Base-by-base conservation (phyloP, 2,329 filamentous ascomycete genomes). In the Colletotrichum zoysiae region DNA sequence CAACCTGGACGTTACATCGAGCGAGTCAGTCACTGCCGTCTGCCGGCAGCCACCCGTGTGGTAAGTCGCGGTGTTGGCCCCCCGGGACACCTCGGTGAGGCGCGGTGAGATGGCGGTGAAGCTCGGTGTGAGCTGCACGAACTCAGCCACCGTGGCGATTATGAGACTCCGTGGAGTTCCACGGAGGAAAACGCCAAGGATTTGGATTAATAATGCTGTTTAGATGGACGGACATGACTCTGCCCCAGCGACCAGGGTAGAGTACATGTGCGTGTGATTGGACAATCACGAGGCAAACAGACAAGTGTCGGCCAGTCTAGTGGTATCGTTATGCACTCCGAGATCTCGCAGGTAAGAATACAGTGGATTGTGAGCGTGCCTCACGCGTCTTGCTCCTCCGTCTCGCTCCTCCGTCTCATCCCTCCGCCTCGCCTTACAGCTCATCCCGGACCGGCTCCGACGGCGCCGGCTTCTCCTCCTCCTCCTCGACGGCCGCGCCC, bases 391-490 rank as follows among this genome's bases (percentile, higher is more conserved):
- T 26, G 12, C 33, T n/a, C 7, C 46, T 30, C 2, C 8, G 20
- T 40, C 18, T 40, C 38, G 12, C n/a, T 14, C 4, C 46, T n/a
- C 30, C 18, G 11, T 4, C 61, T 38, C 35, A 1, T 4, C 9
- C 35, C 35, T 35, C 5, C 18, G 14, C 8, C 11, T 18, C 3
- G 3, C 50, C 23, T 62, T 18, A 71, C 58, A 71, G 16, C 42
- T 71, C 64, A 30, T 71, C 69, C 59, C 68, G 59, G 59, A 26
- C 61, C 50, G 57, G 42, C 42, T 60, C 16, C 1, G 57, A 65
- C 51, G 60, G 33, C 55, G 30, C 46, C 18, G 63, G 38, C 42
- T 46, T 30, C 44, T 51, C 33, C 16, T 50, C 40, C 11, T 56
- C 64, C 18, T 35, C 42, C 56, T 63, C 57, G 44, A 3, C 18